Evolutionary conservation across 192 early-diverging fungal genomes (phyloP).

Genomic region (Backusella westeae): DNA sequence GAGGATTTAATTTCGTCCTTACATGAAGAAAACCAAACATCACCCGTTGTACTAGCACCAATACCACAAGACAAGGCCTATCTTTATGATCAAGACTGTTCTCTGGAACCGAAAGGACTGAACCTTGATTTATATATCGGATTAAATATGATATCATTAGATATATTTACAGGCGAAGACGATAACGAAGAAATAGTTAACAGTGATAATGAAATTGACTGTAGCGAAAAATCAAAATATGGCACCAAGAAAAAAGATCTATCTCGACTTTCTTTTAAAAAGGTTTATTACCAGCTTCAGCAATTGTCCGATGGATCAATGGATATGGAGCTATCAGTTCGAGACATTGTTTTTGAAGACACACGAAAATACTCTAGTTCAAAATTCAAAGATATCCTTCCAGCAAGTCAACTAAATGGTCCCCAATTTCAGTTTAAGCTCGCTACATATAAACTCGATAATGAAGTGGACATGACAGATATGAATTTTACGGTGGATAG

Average conservation of each 20-base stretch:
- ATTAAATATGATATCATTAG: conserved; percentile 62
- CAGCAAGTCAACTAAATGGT: conserved; percentile 34
- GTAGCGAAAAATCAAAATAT: not conserved
- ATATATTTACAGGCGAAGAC: conserved; percentile 54
- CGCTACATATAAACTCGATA: not conserved
- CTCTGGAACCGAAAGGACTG: not conserved
- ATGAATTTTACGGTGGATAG: conserved; percentile 61
- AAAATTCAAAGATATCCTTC: conserved; percentile 73
- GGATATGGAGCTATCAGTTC: conserved; percentile 59
- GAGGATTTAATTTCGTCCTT: not conserved
- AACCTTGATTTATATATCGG: conserved; percentile 51
- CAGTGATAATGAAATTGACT: not conserved
- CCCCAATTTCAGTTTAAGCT: conserved; percentile 52
- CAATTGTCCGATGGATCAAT: conserved; percentile 44
- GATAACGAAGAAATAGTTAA: not conserved
- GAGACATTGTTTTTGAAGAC: conserved; percentile 61
- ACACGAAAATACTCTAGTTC: conserved; percentile 54
- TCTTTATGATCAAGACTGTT: not conserved
- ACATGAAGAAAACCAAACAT: not conserved
- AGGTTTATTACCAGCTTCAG: conserved; percentile 42
- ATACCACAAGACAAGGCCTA: not conserved
- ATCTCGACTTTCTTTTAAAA: conserved; percentile 23
- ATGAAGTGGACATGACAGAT: conserved; percentile 43
- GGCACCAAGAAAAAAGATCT: conserved; percentile 2
- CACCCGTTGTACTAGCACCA: not conserved